Base-by-base conservation (phyloP, 2,329 filamentous ascomycete genomes). In the Aspergillus ochraceoroseus region DNA sequence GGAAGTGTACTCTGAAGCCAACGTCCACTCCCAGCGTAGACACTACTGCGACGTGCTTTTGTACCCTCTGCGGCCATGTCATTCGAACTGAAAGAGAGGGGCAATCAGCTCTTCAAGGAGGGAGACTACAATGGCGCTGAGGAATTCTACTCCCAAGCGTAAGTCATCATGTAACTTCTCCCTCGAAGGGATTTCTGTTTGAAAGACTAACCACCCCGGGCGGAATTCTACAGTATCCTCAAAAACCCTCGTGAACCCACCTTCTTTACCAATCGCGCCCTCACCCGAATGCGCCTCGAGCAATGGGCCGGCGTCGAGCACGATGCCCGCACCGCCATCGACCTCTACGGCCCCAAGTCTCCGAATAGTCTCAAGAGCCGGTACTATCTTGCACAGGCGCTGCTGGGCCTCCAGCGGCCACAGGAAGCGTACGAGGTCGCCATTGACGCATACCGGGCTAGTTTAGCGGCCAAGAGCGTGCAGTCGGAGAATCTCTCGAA, bases 201-300 rank as follows among this genome's bases (percentile, higher is more conserved):
- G n/a, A n/a, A n/a, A n/a, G n/a, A n/a, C n/a, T n/a, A n/a, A n/a
- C n/a, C n/a, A n/a, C n/a, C n/a, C n/a, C n/a, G n/a, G n/a, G n/a
- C n/a, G n/a, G n/a, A n/a, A n/a, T n/a, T n/a, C n/a, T n/a, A n/a
- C n/a, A 87, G 82, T 27, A 88, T 95, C 53, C 79, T 85, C 54
- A 79, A 81, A 59, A 86, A 94, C 64, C 76, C 85, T 3, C 75
- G 72, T 40, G 92, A 94, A 59, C 79, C 84, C 1, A 73, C 83
- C 19, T 76, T 95, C 35, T 95, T 88, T 67, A 90, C 87, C 26
- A 96, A 95, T 67, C 85, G 89, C 38, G 86, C 88, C 36, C 84
- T 95, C 67, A 81, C 84, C 3, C 79, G 88, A 27, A 72, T 92
- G 43, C 85, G 84, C 65, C 75, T 94, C 14, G 68, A 75, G 45